Evolutionary conservation across 2,329 filamentous ascomycete species (phyloP).

Genomic region (Xylariales sp.): DNA sequence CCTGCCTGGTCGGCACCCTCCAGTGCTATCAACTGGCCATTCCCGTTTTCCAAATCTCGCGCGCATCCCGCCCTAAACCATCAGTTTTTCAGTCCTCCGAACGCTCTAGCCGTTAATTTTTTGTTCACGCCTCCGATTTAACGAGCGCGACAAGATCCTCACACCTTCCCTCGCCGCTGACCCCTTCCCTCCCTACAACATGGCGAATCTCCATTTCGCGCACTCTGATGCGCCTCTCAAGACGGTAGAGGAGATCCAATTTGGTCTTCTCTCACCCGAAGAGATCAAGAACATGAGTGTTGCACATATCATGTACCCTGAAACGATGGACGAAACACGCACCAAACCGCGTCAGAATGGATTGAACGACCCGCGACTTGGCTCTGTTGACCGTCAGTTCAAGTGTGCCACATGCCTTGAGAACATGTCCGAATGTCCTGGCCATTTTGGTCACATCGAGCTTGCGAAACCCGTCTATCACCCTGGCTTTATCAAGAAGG

Average conservation of each 20-base stretch:
- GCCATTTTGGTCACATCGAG: slow-evolving; percentile 99
- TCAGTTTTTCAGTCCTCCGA: slow-evolving; percentile 42
- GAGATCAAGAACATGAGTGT: slow-evolving; percentile 99
- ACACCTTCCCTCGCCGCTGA: slow-evolving; percentile 30
- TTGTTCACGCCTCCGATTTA: slow-evolving; percentile 25
- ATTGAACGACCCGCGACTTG: slow-evolving; percentile 94
- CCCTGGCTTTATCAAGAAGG: slow-evolving; percentile 95
- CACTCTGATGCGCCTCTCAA: slow-evolving; percentile 96
- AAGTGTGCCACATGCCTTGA: slow-evolving; percentile 97
- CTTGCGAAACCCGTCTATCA: slow-evolving; percentile 97
- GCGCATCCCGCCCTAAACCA: slow-evolving; percentile 35
- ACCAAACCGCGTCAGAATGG: slow-evolving; percentile 90
- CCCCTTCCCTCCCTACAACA: slow-evolving; percentile 58
- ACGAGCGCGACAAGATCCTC: slow-evolving; percentile 38
- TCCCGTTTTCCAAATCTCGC: slow-evolving; percentile 46
- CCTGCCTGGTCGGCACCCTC: slow-evolving; percentile 54
- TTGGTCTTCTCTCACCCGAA: slow-evolving; percentile 95
- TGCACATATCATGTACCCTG: slow-evolving; percentile 94
- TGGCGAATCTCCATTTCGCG: slow-evolving; percentile 92
- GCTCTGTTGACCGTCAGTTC: slow-evolving; percentile 94
- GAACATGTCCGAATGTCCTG: slow-evolving; percentile 94
- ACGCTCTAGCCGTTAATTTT: background rate
- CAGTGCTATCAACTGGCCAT: slow-evolving; percentile 54
- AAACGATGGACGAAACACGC: slow-evolving; percentile 98
- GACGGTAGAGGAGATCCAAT: slow-evolving; percentile 99